Evolutionary conservation across 2,329 filamentous ascomycete species (phyloP), one percentile per base, ranked within the genome.

Genomic region (Trichophyton schoenleinii): DNA sequence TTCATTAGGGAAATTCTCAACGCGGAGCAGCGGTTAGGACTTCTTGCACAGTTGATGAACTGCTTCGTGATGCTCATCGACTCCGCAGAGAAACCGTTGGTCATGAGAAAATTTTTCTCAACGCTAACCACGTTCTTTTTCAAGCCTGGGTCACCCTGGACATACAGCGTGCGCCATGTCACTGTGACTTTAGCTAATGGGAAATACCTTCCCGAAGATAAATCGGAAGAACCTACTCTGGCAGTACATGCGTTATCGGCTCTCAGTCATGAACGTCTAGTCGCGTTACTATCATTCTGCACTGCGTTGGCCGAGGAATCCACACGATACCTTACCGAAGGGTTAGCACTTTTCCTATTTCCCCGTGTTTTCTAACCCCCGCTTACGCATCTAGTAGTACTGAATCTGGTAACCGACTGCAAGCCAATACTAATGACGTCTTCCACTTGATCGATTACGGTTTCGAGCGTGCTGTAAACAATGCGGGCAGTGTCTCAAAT

Each of bases 101-200:
- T 79, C 62, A 57, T 79, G 71, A 61, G 79, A 68, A 67, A 87
- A 68, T 64, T 79, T 36, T 72, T 74, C 49, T 73, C 75, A 15
- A 75, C 74, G 53, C 66, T 79, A 42, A 72, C 74, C 31, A 72
- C 76, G 2, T 73, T 78, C 57, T 79, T 78, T 63, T 69, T 74
- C 28, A 74, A 75, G 41, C 68, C 71, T 3, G 68, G 70, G 58
- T 68, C 72, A 42, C 69, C 71, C 11, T 78, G 75, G 75, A 71
- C 65, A 48, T 69, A 68, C 44, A 69, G 71, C 34, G 52, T 77
- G 3, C 68, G 70, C 63, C 71, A 73, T 52, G 59, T 76, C 13
- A 72, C 72, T 49, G 71, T 71, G 13, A 75, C 73, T 58, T 66
- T 78, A 7, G 70, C 72, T 7, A 69, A 72, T 62, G 72, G 73